A percentile compares a stretch with the other conserved stretches of the same genome.
Evolutionary conservation across 768 basidiomycete species (phyloP).

Genomic region (Phaeolepiota aurea): DNA sequence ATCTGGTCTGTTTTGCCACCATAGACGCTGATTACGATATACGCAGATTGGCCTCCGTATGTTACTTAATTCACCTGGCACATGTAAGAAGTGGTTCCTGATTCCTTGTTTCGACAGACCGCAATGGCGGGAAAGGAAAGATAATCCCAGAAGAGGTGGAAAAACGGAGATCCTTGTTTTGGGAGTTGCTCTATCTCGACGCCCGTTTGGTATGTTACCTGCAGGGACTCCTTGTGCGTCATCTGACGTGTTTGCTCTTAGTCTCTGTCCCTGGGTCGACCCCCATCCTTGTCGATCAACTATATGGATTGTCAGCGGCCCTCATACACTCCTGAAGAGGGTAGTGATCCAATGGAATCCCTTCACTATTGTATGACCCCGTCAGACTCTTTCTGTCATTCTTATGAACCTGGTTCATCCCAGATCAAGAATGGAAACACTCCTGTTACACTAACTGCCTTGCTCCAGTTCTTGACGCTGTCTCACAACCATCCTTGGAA

Average conservation of each 20-base stretch:
- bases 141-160: conserved; percentile 66
- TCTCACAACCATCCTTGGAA: conserved; percentile 44
- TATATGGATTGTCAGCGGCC: conserved; percentile 53
- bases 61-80: conserved; percentile 8
- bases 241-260: conserved; percentile 14
- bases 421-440: conserved; percentile 70
- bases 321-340: conserved; percentile 32
- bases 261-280: conserved; percentile 60
- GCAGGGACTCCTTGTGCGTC: conserved; percentile 4
- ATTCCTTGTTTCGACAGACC: conserved; percentile 31
- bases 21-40: conserved; percentile 5
- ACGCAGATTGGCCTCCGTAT: conserved; percentile 51
- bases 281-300: conserved; percentile 53
- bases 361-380: conserved; percentile 33
- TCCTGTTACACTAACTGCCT: conserved; percentile 52
- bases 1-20: conserved; percentile 1
- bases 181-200: conserved; percentile 64
- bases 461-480: conserved; percentile 51
- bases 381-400: neutral
- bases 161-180: conserved; percentile 58
- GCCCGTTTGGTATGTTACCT: conserved; percentile 40
- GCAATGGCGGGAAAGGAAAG: conserved; percentile 55
- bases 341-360: conserved; percentile 26
- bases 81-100: neutral
- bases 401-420: conserved; percentile 4